A percentile compares a stretch with the other conserved stretches of the same genome.
Conservation (phyloP, 2,329 filamentous ascomycete genomes). For the Beauveria sp. region DNA sequence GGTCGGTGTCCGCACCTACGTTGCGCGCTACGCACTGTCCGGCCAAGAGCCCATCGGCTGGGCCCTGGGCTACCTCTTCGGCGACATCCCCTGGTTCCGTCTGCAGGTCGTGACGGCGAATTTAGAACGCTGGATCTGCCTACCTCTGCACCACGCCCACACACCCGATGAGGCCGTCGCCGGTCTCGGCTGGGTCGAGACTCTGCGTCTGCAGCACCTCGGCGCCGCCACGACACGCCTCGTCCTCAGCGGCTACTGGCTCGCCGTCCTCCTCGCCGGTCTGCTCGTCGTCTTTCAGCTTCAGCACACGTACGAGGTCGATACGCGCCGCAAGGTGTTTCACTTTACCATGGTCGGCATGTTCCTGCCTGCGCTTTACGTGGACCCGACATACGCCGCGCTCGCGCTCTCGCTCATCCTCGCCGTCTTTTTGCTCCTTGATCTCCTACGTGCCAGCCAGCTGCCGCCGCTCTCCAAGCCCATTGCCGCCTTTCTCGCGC, state of each 20-base stretch:
- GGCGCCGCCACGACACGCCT: constrained; percentile 80
- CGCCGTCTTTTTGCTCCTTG: constrained; percentile 78
- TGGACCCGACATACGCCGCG: constrained; percentile 78
- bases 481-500: constrained; percentile 78
- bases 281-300: constrained; percentile 68
- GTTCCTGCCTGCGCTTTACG: constrained; percentile 77
- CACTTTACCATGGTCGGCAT: constrained; percentile 98
- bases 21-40: constrained; percentile 58
- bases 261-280: constrained; percentile 60
- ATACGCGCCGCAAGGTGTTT: constrained; percentile 93
- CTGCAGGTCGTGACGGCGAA: constrained; percentile 62
- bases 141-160: constrained; percentile 44
- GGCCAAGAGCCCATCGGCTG: constrained; percentile 81
- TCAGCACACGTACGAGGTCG: constrained; percentile 75
- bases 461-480: constrained; percentile 83
- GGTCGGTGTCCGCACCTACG: constrained; percentile 61
- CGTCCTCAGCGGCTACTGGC: constrained; percentile 65
- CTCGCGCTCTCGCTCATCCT: constrained; percentile 75
- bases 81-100: constrained; percentile 65
- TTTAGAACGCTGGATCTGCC: constrained; percentile 66
- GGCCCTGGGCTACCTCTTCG: constrained; percentile 84
- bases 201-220: constrained; percentile 55
- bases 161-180: constrained; percentile 29
- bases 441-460: constrained; percentile 83
- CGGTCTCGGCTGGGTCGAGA: constrained; percentile 53